Percentiles rank a stretch among this genome's conserved stretches.
phyloP scores from a whole-genome alignment of 441 rosid species.

The Adansonia grandidieri region DNA sequence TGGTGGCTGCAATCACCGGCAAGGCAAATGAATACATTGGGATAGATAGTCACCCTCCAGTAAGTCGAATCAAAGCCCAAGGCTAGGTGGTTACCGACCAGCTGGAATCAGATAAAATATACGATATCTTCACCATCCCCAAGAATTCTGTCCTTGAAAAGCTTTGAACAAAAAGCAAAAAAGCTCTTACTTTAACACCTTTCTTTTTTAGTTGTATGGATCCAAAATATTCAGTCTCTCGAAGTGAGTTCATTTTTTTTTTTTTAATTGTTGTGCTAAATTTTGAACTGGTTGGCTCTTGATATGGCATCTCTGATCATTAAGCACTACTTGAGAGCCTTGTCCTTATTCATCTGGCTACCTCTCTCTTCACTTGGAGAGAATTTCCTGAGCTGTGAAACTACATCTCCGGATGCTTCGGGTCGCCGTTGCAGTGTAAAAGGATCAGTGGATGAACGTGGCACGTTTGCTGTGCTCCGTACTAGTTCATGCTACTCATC shows the following conservation, averaged over 20 bases:
- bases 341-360: conserved; percentile 39
- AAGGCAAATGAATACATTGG: conserved; percentile 32
- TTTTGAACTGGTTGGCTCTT: conserved; percentile 24
- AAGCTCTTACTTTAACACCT: conserved; percentile 27
- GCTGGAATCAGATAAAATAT: conserved; percentile 32
- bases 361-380: conserved; percentile 45
- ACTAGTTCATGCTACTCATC: conserved; percentile 57
- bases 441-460: conserved; percentile 43
- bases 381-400: conserved; percentile 54
- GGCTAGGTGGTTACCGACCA: conserved; percentile 33
- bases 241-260: conserved; percentile 35
- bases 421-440: conserved; percentile 51
- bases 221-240: conserved; percentile 58
- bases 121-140: conserved; percentile 43
- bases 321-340: conserved; percentile 41
- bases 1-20: conserved; percentile 34
- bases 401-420: conserved; percentile 50
- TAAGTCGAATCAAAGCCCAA: conserved; percentile 34
- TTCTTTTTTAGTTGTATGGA: conserved; percentile 35
- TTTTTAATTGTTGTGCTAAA: conserved; percentile 27
- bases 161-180: conserved; percentile 17
- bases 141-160: conserved; percentile 51
- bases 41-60: conserved; percentile 40
- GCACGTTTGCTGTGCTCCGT: conserved; percentile 61
- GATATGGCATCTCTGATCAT: conserved; percentile 48